Conservation (phyloP, 768 basidiomycete genomes). For the Trametes cubensis region DNA sequence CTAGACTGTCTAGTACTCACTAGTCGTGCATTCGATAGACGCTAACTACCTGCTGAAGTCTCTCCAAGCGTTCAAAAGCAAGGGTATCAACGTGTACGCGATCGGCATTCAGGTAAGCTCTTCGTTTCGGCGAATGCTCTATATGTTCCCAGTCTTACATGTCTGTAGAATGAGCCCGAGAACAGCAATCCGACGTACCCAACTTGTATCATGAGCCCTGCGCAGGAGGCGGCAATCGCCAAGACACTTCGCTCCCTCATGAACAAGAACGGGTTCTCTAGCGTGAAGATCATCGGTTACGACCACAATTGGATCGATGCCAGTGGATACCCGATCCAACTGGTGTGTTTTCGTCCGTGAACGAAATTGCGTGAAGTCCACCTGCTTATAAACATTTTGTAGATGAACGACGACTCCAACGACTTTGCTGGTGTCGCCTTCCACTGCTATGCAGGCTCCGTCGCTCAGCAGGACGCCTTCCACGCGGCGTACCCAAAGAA, state of each 20-base stretch:
- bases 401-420: constrained; percentile 59
- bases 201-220: constrained; percentile 55
- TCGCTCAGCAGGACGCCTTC: constrained; percentile 57
- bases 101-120: constrained; percentile 52
- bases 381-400: neutral
- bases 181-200: constrained; percentile 71
- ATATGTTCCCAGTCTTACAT: neutral
- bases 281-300: constrained; percentile 64
- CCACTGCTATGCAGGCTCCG: constrained; percentile 69
- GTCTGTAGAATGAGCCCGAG: constrained; percentile 53
- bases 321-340: constrained; percentile 59
- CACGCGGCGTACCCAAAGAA: constrained; percentile 58
- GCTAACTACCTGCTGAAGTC: constrained; percentile 72
- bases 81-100: constrained; percentile 67
- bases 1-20: neutral
- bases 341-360: constrained; percentile 37
- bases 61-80: constrained; percentile 63
- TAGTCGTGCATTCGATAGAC: constrained; percentile 43
- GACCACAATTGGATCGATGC: constrained; percentile 80
- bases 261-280: constrained; percentile 60
- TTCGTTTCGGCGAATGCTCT: neutral
- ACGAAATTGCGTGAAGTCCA: neutral
- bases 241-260: constrained; percentile 57
- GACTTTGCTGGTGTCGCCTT: constrained; percentile 69
- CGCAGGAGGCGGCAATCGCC: constrained; percentile 62